These are phyloP conservation scores for Logfia minima DNA, from an alignment of 129 eudicot species.

Conservation along the genomic window DNA sequence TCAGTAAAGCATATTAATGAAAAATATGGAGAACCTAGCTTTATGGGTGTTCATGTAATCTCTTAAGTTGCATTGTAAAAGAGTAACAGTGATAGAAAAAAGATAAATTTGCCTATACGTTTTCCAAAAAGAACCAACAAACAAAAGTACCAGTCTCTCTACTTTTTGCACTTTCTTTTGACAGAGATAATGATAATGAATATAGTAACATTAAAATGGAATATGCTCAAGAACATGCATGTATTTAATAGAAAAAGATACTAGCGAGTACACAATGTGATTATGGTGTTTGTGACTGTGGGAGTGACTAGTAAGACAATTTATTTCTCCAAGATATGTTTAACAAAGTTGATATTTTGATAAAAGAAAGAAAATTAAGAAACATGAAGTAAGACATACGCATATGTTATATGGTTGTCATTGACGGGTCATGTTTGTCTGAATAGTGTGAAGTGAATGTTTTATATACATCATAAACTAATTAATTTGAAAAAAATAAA, in stretches of 20 bases:
- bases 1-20: not conserved
- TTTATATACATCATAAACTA: too few relatives aligned
- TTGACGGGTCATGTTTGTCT: not conserved
- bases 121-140: slow-evolving; percentile 28
- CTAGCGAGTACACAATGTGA: slow-evolving; percentile 1
- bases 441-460: not conserved
- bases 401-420: not conserved
- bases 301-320: too few relatives aligned
- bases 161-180: slow-evolving; percentile 33
- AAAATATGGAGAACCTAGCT: slow-evolving; percentile 2
- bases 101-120: slow-evolving; percentile 26
- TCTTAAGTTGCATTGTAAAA: not conserved
- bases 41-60: not conserved
- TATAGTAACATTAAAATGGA: slow-evolving; percentile 5
- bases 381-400: not conserved
- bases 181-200: slow-evolving; percentile 42
- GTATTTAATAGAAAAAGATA: not conserved
- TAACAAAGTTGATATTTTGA: too few relatives aligned
- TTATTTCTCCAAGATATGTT: not conserved
- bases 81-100: not conserved
- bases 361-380: not conserved
- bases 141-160: slow-evolving; percentile 8
- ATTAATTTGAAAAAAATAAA: not conserved
- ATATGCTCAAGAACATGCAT: not conserved
- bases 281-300: slow-evolving; percentile 4